Evolutionary conservation across 2,329 filamentous ascomycete genomes (phyloP), one percentile per base, ranked within the genome.

Genomic region (Nigrograna mackinnonii): DNA sequence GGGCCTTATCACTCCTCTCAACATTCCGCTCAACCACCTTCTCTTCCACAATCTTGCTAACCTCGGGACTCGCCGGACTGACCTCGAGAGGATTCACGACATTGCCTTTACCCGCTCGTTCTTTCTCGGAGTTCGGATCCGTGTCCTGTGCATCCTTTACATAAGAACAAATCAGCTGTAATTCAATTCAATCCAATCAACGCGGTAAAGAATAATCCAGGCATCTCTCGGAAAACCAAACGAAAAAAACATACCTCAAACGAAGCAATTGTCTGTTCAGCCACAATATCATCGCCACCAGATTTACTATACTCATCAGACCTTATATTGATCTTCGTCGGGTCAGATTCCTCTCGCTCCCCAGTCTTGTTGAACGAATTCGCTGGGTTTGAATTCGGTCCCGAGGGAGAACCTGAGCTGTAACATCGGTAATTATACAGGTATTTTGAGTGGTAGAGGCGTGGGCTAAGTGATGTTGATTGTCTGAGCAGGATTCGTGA

Each of bases 231-330:
- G n/a, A n/a, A n/a, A n/a, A n/a, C n/a, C n/a, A n/a, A 28, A 9
- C 35, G 9, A 19, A 21, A 9, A 17, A 21, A 19, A 19, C 34
- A 6, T 36, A 36, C 34, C 11, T 21, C 9, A 21, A 36, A 38
- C 20, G 35, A 38, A 13, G 22, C 39, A 14, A 41, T 26, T 16
- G 17, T 32, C 14, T 50, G 47, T 34, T 41, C 46, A 13, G 49
- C 45, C 3, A 51, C 49, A 12, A 49, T 42, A 35, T 49, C 43
- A 31, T 49, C 42, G 22, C 49, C 46, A 21, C 49, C 49, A n/a
- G 45, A 49, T 18, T 49, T 37, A 5, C 42, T 44, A 40, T 49
- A 51, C 40, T 51, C 46, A 34, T 46, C 32, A 20, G 24, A 37
- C 5, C 41, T 37, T 4, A 46, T 19, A 28, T 44, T 39, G n/a